Base-by-base conservation (phyloP, 2,329 filamentous ascomycete genomes). In the Ophiostoma populinum region DNA sequence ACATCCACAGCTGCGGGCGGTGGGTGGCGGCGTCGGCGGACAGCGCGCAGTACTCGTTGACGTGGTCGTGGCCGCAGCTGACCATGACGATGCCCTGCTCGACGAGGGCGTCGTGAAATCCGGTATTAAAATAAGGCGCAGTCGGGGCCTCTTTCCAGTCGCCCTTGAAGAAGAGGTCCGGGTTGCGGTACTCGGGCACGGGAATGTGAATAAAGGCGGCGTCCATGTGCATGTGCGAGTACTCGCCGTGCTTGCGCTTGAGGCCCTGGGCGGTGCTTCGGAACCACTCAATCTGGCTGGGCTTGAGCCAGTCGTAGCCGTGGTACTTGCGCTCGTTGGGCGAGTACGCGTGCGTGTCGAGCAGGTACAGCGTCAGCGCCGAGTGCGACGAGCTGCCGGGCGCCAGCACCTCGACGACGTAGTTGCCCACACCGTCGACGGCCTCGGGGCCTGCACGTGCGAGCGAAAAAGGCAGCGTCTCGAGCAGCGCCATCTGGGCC, bases 271-370 rank as follows among this genome's bases (percentile, higher is more conserved):
- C 75, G 1, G 81, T 92, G 43, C 71, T 67, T 45, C 73, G 76
- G 62, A 98, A 98, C 90, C 90, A 98, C 37, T 81, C 73, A 40
- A 94, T 93, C 55, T 98, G 90, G 46, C 71, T 85, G 29, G 76
- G 76, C 58, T 95, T 95, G 50, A 98, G 62, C 90, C 90, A 98
- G 56, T 95, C 87, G 52, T 98, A 98, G 32, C 90, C 90, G n/a
- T 74, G 71, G 53, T 75, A 94, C 40, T 81, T 74, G 37, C 75
- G 71, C 56, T 94, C 83, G 50, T 98, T 80, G 0, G 86, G 86
- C 5, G 82, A 83, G 55, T 94, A 92, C 4, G 80, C 68, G 53
- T 98, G 90, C 0, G 86, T 86, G 55, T 98, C 90, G 29, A 98
- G 70, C 44, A 98, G 65, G 56, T 94, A 98, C n/a, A 98, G 63